These are phyloP conservation scores for Diplosphaera chodatii DNA, from an alignment of 139 green algal genomes.

Conservation along the genomic window DNA sequence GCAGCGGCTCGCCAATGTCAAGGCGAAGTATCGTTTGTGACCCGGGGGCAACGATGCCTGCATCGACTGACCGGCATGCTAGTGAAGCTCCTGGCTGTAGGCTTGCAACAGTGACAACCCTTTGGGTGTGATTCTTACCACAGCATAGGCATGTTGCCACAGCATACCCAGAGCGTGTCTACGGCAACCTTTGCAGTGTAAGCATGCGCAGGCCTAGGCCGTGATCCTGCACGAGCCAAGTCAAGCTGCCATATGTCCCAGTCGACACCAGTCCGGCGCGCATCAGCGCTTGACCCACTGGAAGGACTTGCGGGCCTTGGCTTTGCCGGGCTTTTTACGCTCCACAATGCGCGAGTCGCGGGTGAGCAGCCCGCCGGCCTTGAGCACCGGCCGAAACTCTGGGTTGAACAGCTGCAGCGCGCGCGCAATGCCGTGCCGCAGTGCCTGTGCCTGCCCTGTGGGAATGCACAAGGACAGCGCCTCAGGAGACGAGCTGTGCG, in stretches of 20 bases:
- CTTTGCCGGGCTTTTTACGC: slow-evolving; percentile 88
- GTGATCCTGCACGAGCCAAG: no score
- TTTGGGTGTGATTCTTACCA: no score
- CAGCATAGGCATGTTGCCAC: no score
- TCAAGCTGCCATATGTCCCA: no score
- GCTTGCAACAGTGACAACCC: no score
- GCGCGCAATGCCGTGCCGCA: slow-evolving; percentile 72
- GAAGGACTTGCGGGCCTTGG: slow-evolving; percentile 79
- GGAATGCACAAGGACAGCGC: not conserved
- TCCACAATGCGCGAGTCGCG: slow-evolving; percentile 85
- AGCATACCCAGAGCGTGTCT: no score
- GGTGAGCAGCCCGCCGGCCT: slow-evolving; percentile 55
- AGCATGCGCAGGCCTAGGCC: no score
- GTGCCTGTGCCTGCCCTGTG: slow-evolving; percentile 50
- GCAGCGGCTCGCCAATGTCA: not conserved
- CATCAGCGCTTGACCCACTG: slow-evolving; percentile 83
- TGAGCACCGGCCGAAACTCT: slow-evolving; percentile 39
- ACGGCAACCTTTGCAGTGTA: no score
- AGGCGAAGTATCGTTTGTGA: not conserved
- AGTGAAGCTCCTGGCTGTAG: no score
- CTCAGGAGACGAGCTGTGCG: no score
- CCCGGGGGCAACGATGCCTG: not conserved
- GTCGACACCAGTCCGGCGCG: no score
- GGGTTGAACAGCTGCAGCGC: slow-evolving; percentile 77
- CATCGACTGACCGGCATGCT: no score